Base-by-base conservation (phyloP, 441 rosid species). In the Cnidoscolus chayamansa region DNA sequence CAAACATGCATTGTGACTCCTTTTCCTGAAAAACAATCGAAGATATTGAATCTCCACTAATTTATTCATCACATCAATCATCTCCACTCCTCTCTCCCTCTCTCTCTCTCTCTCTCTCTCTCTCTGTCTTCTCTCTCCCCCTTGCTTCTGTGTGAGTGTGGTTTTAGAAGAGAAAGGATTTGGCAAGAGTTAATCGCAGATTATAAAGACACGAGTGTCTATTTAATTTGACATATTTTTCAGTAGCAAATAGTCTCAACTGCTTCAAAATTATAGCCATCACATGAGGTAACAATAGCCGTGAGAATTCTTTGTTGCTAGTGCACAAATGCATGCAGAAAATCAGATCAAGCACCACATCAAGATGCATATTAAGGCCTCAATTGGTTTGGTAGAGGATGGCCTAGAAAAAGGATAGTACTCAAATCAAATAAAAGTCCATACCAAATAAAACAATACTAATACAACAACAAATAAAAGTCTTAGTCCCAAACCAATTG, bases 1-100 rank as follows among this genome's bases (percentile, higher is more conserved):
- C 99, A 69, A 81, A 90, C 85, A 84, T 86, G 81, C 88, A 84
- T 63, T 78, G 86, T 7, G 97, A 92, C 57, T 94, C 97, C 51
- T 84, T 87, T 56, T 85, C 92, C 99, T 94, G 90, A 61, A 78
- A 73, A 51, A 80, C 79, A 71, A 67, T 65, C 5, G 17, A 31
- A 40, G 13, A n/a, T 17, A 1, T 31, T 17, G 5, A 0, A 51
- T 13, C 13, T 56, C 49, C 49, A 53, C 6, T 37, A 55, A 66
- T 66, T 30, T 30, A 50, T 30, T 31, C n/a, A 45, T 32, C 35
- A 15, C 13, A 60, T 15, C 19, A n/a, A 37, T 17, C 50, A 49
- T 62, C 47, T n/a, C 1, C 16, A n/a, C 3, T 0, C 20, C 0
- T 12, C 17, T 10, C 17, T 60, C n/a, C 35, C 19, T 35, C 47